Evolutionary conservation across 805 yeast species (phyloP).

Genomic region (Candida ascalaphidarum): DNA sequence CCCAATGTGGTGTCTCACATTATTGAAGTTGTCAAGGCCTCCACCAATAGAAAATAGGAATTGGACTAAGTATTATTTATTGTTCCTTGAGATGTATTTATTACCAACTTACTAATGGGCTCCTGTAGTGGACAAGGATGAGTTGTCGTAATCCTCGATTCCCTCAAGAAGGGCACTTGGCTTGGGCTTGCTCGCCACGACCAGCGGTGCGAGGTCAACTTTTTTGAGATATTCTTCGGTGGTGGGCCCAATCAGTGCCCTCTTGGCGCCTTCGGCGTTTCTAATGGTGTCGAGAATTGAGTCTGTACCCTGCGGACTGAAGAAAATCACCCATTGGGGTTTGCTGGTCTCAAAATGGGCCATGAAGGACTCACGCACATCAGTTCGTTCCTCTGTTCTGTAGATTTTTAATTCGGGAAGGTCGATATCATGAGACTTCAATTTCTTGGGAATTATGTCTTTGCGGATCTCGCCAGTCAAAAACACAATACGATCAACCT

Average conservation of each 20-base stretch:
- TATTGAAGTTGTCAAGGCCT: slow-evolving; percentile 53
- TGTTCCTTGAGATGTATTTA: too few species aligned
- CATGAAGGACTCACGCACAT: too few species aligned
- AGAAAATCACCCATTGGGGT: slow-evolving; percentile 65
- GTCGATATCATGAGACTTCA: slow-evolving; percentile 33
- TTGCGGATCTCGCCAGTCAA: slow-evolving; percentile 82
- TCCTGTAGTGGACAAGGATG: too few species aligned
- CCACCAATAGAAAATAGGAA: too few species aligned
- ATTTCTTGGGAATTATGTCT: slow-evolving; percentile 66
- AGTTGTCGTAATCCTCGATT: too few species aligned
- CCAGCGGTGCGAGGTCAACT: slow-evolving; percentile 47
- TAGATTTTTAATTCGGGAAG: slow-evolving; percentile 61
- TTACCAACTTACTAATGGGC: too few species aligned
- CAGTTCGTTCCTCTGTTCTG: slow-evolving; percentile 46
- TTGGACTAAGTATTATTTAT: too few species aligned
- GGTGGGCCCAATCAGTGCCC: slow-evolving; percentile 90
- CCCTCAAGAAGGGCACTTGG: slow-evolving; percentile 47
- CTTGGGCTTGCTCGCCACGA: slow-evolving; percentile 67
- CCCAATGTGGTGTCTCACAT: slow-evolving; percentile 76
- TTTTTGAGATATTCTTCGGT: slow-evolving; percentile 55
- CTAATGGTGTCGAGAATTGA: slow-evolving; percentile 45
- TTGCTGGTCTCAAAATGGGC: slow-evolving; percentile 20
- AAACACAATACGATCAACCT: slow-evolving; percentile 41
- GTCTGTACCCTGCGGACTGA: slow-evolving; percentile 85
- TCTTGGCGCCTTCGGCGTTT: slow-evolving; percentile 14